phyloP scores from a whole-genome alignment of 1,139 yeast genomes.

The Petasospora rhodanensis region DNA sequence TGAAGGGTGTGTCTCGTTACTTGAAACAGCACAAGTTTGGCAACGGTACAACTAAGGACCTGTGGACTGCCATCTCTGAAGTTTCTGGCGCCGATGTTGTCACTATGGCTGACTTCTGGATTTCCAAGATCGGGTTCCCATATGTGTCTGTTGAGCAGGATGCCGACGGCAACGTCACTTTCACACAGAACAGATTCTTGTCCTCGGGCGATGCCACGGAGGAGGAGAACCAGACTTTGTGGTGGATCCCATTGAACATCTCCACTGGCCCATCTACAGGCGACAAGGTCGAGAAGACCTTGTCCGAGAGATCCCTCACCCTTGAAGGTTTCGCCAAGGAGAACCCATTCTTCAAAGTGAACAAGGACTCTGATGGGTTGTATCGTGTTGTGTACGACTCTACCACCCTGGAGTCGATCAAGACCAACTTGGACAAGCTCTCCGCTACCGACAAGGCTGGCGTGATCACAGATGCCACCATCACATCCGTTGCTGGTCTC shows the following conservation, averaged over 20 bases:
- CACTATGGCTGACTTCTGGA: conserved; percentile 56
- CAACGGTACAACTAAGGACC: conserved; percentile 58
- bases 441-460: conserved; percentile 63
- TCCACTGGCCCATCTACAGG: conserved; percentile 29
- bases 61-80: conserved; percentile 55
- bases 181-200: conserved; percentile 53
- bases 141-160: conserved; percentile 41
- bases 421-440: conserved; percentile 40
- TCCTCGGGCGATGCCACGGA: conserved; percentile 49
- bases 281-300: conserved; percentile 28
- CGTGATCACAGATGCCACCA: conserved; percentile 56
- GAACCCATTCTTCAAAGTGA: conserved; percentile 48
- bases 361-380: conserved; percentile 59
- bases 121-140: conserved; percentile 62
- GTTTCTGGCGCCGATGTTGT: conserved; percentile 52
- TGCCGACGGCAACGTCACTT: conserved; percentile 27
- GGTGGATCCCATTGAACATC: conserved; percentile 72
- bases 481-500: conserved; percentile 60
- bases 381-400: conserved; percentile 64
- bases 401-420: conserved; percentile 38
- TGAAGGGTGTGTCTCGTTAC: conserved; percentile 73
- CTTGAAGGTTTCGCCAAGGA: conserved; percentile 25
- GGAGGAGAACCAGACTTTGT: conserved; percentile 45
- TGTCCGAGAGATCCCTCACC: conserved; percentile 40
- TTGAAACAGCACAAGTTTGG: conserved; percentile 60